Conservation (phyloP, 2,329 filamentous ascomycete species). For the Epicoccum nigrum region DNA sequence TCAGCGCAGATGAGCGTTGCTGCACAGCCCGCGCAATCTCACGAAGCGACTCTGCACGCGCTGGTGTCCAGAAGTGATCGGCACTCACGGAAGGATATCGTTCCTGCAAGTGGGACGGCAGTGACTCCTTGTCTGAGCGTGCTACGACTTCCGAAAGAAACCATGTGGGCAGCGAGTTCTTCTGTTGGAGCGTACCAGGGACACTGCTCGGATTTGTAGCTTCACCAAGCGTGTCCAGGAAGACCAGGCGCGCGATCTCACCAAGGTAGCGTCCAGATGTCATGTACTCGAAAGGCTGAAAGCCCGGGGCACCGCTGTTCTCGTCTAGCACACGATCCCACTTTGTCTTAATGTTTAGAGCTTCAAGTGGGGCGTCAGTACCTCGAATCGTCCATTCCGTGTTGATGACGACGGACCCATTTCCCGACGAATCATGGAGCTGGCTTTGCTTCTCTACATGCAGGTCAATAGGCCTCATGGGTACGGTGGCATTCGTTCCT, state of each 20-base stretch:
- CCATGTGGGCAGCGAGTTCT: conserved; percentile 71
- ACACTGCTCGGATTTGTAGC: conserved; percentile 36
- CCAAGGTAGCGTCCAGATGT: conserved; percentile 79
- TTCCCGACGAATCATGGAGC: conserved; percentile 40
- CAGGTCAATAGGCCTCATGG: conserved; percentile 68
- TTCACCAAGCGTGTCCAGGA: conserved; percentile 63
- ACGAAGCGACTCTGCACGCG: conserved; percentile 65
- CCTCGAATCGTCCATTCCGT: conserved; percentile 86
- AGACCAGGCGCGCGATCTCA: conserved; percentile 73
- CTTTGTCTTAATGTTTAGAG: conserved; percentile 67
- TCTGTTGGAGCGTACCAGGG: conserved; percentile 55
- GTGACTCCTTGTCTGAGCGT: conserved; percentile 30
- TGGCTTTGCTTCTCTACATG: conserved; percentile 64
- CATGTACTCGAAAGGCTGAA: conserved; percentile 86
- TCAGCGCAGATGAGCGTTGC: conserved; percentile 72
- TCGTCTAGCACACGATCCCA: conserved; percentile 74
- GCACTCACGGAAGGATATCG: conserved; percentile 59
- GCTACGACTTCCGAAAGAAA: conserved; percentile 75
- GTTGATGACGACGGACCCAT: conserved; percentile 76
- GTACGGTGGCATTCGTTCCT: conserved; percentile 80
- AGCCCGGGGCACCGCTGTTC: conserved; percentile 72
- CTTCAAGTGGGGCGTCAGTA: conserved; percentile 69
- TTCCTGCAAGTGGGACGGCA: conserved; percentile 52
- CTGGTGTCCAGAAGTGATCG: conserved; percentile 65
- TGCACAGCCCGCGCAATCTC: conserved; percentile 74